Evolutionary conservation across 2,329 filamentous ascomycete species (phyloP), one percentile per base, ranked within the genome.

Genomic region (Aureobasidium sp.): DNA sequence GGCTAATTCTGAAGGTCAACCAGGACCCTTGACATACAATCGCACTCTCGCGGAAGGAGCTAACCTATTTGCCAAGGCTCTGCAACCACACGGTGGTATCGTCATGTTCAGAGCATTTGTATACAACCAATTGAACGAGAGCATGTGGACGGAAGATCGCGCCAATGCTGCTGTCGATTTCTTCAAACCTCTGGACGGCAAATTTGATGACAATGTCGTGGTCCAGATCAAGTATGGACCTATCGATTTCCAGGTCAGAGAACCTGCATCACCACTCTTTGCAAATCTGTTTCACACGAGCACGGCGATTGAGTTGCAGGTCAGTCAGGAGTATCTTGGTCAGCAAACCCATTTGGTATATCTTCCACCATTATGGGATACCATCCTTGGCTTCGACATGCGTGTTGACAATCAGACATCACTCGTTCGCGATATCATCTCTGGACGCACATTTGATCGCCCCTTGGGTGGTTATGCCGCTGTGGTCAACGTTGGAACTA

Each of bases 181-280:
- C 76, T 93, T 93, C 75, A 80, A 87, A 20, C 81, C 82, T 0
- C 82, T 93, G 0, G 91, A 93, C 71, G 86, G 83, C 7, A 75
- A 89, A 67, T 93, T 93, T 65, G 88, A 90, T 27, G 87, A 90
- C 53, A 93, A 93, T 54, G 90, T 93, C 0, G 83, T 93, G 0
- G 83, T 93, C 3, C 91, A 93, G 73, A 89, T 93, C 76, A 93
- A 93, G 76, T 92, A 90, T 68, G 91, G 91, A 0, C 90, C 91
- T 0, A 93, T 93, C 67, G 91, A 93, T 72, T 93, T 93, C 75
- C 91, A 93, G 71, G 88, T 92, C 15, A 86, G 91, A 42, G 91
- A 93, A 74, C 88, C 91, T 1, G 77, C 84, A 1, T 91, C 87
- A 5, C 90, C 91, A 0, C 77, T 93, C 1, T 92, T 93, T 68